phyloP scores from a whole-genome alignment of 1,284 basidiomycete species.

The Nidula niveotomentosa region DNA sequence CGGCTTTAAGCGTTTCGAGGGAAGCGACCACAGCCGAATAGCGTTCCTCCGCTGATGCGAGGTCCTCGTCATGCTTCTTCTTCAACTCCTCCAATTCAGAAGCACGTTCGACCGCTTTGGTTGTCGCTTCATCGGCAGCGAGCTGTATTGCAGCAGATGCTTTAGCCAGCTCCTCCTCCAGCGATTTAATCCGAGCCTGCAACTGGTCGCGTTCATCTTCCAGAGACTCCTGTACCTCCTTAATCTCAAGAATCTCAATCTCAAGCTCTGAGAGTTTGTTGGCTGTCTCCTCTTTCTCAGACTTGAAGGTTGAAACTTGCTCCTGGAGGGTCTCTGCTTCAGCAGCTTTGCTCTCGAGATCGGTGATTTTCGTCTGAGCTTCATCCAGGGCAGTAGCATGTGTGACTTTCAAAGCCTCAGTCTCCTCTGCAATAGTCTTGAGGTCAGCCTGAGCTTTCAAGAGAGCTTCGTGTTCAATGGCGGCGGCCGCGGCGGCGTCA shows the following conservation, averaged over 20 bases:
- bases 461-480: slow-evolving; percentile 62
- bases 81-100: slow-evolving; percentile 39
- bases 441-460: slow-evolving; percentile 65
- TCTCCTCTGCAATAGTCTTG: slow-evolving; percentile 54
- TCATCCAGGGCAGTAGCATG: slow-evolving; percentile 51
- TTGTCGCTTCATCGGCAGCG: slow-evolving; percentile 50
- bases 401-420: slow-evolving; percentile 45
- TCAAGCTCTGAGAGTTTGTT: slow-evolving; percentile 79
- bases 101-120: slow-evolving; percentile 47
- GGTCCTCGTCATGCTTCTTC: slow-evolving; percentile 43
- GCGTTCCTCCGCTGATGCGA: slow-evolving; percentile 44
- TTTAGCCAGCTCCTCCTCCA: slow-evolving; percentile 52
- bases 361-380: slow-evolving; percentile 39
- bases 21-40: slow-evolving; percentile 43
- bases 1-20: slow-evolving; percentile 43
- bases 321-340: slow-evolving; percentile 43
- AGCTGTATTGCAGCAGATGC: slow-evolving; percentile 47
- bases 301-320: slow-evolving; percentile 56
- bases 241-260: slow-evolving; percentile 76
- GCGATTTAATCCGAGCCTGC: slow-evolving; percentile 42
- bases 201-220: slow-evolving; percentile 57
- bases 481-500: slow-evolving; percentile 46
- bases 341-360: slow-evolving; percentile 44
- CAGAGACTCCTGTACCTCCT: slow-evolving; percentile 64
- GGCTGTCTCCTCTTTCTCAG: slow-evolving; percentile 74